Evolutionary conservation across 352 stramenopile species (phyloP), one percentile per base, ranked within the genome.

Genomic region (Phytopythium ostracodes): DNA sequence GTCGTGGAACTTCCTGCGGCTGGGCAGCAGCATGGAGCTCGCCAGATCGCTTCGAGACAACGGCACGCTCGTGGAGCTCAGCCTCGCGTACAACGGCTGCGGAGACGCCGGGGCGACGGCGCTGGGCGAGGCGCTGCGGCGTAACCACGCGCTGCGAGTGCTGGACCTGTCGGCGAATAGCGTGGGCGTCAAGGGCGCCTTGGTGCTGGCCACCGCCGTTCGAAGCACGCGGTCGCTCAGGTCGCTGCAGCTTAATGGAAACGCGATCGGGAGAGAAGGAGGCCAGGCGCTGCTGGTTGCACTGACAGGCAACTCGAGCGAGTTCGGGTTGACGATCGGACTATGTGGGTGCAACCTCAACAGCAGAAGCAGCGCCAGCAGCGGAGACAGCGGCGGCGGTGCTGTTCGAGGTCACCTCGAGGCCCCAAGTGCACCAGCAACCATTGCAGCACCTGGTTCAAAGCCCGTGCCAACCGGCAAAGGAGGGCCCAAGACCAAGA

Each of bases 1-100:
- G 17, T 96, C 85, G 50, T 97, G 90, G 90, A 97, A 97, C 56
- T 92, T 84, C 64, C 63, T 97, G 11, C 81, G 89, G 2, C 70
- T 95, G 8, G 87, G 90, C 47, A 91, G 81, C 62, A 89, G 81
- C 31, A 78, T 88, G 42, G 81, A 79, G 8, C 71, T 94, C 2
- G 85, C 83, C 0, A 67, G 69, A 22, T 88, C 85, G 1, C 75
- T 94, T 22, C 64, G 74, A 7, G 77, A 88, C 50, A 94, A 94
- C 52, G 42, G 66, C 33, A 91, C 80, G 25, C 73, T 94, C 1
- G 63, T 73, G 6, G 74, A 92, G 63, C 75, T 94, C 29, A 81
- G 87, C 49, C 47, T 94, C 0, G 67, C 85, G 15, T 94, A 92
- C 71, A 94, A 94, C 50, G 80, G 76, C 0, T 94, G 81, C 51